Conservation (phyloP, 768 basidiomycete species). For the Candolleomyces eurysporus region DNA sequence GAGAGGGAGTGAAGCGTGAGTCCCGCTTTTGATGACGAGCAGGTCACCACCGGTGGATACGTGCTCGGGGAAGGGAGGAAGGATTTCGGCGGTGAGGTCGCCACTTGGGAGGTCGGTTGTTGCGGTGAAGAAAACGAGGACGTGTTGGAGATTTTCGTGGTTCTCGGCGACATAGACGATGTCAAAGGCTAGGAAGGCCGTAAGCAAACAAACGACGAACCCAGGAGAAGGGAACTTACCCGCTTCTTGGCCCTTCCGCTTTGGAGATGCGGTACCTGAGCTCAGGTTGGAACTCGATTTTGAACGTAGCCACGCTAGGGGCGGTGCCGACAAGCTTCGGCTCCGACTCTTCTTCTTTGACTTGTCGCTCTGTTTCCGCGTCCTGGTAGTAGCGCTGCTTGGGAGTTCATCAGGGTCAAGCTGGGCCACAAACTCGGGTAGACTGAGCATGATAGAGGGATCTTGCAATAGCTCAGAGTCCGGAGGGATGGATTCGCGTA, state of each 20-base stretch:
- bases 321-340: conserved; percentile 61
- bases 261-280: conserved; percentile 15
- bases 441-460: conserved; percentile 48
- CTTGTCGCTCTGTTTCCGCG: conserved; percentile 12
- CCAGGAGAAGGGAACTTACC: conserved; percentile 10
- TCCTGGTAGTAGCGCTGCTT: too few relatives aligned
- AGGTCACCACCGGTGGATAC: conserved; percentile 46
- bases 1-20: conserved; percentile 55
- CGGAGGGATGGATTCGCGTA: conserved; percentile 49
- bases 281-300: conserved; percentile 20
- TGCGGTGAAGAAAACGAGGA: conserved; percentile 71
- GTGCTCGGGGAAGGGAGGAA: conserved; percentile 42
- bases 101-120: conserved; percentile 45
- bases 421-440: conserved; percentile 55
- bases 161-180: conserved; percentile 65
- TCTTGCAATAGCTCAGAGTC: conserved; percentile 24
- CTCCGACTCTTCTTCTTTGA: conserved; percentile 33
- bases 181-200: conserved; percentile 35
- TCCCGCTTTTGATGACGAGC: conserved; percentile 61
- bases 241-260: conserved; percentile 17
- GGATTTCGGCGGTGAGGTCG: conserved; percentile 66
- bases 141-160: conserved; percentile 80
- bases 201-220: neutral
- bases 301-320: conserved; percentile 54
- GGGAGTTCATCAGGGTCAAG: conserved; percentile 14